A percentile compares a stretch with the other conserved stretches of the same genome.
phyloP scores from a whole-genome alignment of 169 alveolate genomes.

The Neospora caninum region DNA sequence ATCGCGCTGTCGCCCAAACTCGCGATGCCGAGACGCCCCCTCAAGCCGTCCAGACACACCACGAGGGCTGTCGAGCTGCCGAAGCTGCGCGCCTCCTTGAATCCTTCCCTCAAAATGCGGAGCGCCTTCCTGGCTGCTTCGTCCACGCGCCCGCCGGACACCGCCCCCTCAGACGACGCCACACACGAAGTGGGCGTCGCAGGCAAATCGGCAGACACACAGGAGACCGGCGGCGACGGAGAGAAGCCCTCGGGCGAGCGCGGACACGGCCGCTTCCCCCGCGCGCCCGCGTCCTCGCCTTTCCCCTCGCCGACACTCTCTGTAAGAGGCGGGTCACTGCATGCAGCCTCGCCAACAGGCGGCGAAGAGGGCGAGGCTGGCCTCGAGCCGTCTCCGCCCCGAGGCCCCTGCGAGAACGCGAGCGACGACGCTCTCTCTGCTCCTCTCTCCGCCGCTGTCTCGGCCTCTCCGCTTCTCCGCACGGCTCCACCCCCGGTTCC shows the following conservation, averaged over 20 bases:
- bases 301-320: too few species aligned
- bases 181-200: too few species aligned
- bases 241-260: neutral
- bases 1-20: conserved; percentile 77
- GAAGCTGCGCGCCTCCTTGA: conserved; percentile 72
- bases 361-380: too few species aligned
- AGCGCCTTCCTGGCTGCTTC: conserved; percentile 47
- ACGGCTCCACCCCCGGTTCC: neutral
- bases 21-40: conserved; percentile 73
- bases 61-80: conserved; percentile 79
- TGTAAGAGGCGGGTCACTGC: too few species aligned
- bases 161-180: too few species aligned
- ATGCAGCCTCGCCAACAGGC: too few species aligned
- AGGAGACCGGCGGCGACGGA: neutral
- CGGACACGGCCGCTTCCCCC: neutral
- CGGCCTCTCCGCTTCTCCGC: neutral
- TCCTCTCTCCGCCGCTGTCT: neutral
- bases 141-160: neutral
- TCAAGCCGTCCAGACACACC: conserved; percentile 71
- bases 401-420: too few species aligned
- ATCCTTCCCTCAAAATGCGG: conserved; percentile 54
- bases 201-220: too few species aligned
- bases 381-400: too few species aligned
- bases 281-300: too few species aligned
- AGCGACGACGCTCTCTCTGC: too few species aligned